A percentile compares a stretch with the other conserved stretches of the same genome.
phyloP scores from a whole-genome alignment of 2,329 filamentous ascomycete species.

The Arachnomyces sp. region DNA sequence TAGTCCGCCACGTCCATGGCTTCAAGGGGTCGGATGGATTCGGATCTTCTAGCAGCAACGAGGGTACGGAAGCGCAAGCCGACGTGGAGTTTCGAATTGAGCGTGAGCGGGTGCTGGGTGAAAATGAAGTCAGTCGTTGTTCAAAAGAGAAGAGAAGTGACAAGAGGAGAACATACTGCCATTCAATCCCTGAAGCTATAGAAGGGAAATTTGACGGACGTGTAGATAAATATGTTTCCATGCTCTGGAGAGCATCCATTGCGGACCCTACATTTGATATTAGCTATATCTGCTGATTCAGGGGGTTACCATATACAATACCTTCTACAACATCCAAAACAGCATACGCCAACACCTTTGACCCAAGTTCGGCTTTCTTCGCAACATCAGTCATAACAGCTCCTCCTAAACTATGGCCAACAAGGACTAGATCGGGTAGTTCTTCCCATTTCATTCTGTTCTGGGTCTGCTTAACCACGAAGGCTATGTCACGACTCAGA shows the following conservation, averaged over 20 bases:
- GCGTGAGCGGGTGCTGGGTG: constrained; percentile 59
- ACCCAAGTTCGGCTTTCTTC: constrained; percentile 56
- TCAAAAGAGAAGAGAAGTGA: not conserved
- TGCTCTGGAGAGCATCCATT: constrained; percentile 87
- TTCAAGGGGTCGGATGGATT: constrained; percentile 30
- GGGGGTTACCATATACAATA: constrained; percentile 13
- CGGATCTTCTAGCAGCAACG: constrained; percentile 53
- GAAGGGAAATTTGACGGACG: constrained; percentile 72
- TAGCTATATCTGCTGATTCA: not conserved
- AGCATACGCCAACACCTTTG: constrained; percentile 69
- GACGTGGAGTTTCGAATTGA: constrained; percentile 77
- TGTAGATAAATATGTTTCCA: constrained; percentile 83
- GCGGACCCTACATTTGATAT: constrained; percentile 56
- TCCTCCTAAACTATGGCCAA: constrained; percentile 89
- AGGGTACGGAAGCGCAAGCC: constrained; percentile 82
- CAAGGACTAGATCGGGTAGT: constrained; percentile 68
- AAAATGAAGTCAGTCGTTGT: constrained; percentile 1
- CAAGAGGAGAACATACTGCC: constrained; percentile 54
- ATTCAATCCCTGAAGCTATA: constrained; percentile 74
- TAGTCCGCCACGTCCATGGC: constrained; percentile 77
- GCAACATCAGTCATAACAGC: constrained; percentile 84
- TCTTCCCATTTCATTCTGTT: constrained; percentile 62
- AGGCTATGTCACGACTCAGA: constrained; percentile 64
- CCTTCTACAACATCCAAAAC: constrained; percentile 92
- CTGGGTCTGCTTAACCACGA: constrained; percentile 61